Evolutionary conservation across 2,329 filamentous ascomycete species (phyloP).

Genomic region (Alternaria angustiovoidea): DNA sequence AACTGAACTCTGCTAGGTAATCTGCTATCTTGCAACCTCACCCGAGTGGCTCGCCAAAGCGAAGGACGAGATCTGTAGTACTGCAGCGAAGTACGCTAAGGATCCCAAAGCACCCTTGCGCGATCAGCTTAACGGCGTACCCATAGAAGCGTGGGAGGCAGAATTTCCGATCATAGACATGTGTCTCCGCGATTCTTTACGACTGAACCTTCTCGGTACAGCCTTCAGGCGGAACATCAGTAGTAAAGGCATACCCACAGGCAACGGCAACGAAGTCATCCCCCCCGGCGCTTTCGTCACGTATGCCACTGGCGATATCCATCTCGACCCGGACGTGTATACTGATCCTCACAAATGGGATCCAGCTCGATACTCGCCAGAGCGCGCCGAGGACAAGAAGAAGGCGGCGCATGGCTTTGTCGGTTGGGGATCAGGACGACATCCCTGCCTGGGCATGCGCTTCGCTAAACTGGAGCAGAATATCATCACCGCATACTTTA

Average conservation of each 20-base stretch:
- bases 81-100: slow-evolving; percentile 55
- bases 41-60: slow-evolving; percentile 56
- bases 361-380: slow-evolving; percentile 58
- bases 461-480: slow-evolving; percentile 65
- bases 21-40: slow-evolving; percentile 44
- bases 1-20: slow-evolving; percentile 1
- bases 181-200: slow-evolving; percentile 63
- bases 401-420: slow-evolving; percentile 41
- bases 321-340: slow-evolving; percentile 61
- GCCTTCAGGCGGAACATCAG: slow-evolving; percentile 63
- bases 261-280: slow-evolving; percentile 57
- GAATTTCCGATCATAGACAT: slow-evolving; percentile 63
- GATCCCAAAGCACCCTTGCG: slow-evolving; percentile 45
- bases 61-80: slow-evolving; percentile 58
- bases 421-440: slow-evolving; percentile 52
- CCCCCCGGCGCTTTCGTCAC: slow-evolving; percentile 58
- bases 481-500: slow-evolving; percentile 59
- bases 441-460: slow-evolving; percentile 55
- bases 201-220: slow-evolving; percentile 58
- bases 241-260: slow-evolving; percentile 56
- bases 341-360: slow-evolving; percentile 60
- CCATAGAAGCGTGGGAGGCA: slow-evolving; percentile 63
- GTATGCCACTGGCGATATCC: slow-evolving; percentile 59
- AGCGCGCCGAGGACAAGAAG: slow-evolving; percentile 59
- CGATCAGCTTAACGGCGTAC: slow-evolving; percentile 54